Evolutionary conservation across 768 basidiomycete genomes (phyloP).

Genomic region (Rhodotorula kratochvilovae): DNA sequence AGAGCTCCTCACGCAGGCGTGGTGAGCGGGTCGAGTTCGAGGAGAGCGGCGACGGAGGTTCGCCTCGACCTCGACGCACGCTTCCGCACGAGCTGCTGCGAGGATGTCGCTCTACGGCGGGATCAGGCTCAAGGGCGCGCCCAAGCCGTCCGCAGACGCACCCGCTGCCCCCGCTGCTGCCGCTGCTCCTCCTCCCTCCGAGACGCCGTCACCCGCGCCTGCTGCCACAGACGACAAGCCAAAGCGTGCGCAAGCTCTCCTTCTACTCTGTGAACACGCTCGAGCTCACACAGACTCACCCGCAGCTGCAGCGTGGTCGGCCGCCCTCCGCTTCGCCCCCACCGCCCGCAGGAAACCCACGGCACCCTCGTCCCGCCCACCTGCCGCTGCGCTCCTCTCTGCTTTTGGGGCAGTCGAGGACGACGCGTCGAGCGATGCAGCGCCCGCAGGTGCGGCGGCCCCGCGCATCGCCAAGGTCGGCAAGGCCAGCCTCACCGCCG

Average conservation of each 20-base stretch:
- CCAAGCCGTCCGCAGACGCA: neutral
- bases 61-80: neutral
- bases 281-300: neutral
- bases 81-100: neutral
- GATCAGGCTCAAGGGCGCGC: constrained; percentile 11
- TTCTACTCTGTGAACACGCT: neutral
- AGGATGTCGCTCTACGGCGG: constrained; percentile 30
- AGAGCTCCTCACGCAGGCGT: too few relatives aligned
- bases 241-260: constrained; percentile 1
- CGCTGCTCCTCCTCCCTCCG: neutral
- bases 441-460: neutral
- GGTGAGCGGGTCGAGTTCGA: too few relatives aligned
- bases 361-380: neutral
- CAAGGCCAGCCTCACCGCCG: constrained; percentile 17
- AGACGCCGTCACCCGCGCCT: too few relatives aligned
- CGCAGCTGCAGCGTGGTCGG: constrained; percentile 29
- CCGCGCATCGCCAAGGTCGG: constrained; percentile 6
- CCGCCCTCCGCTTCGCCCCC: constrained; percentile 35
- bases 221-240: constrained; percentile 16
- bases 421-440: neutral
- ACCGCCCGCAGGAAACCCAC: constrained; percentile 28
- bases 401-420: constrained; percentile 17
- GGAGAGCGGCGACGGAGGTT: too few relatives aligned
- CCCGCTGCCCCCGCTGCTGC: neutral
- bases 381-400: constrained; percentile 13